A percentile compares a stretch with the other conserved stretches of the same genome.
phyloP scores from a whole-genome alignment of 2,329 filamentous ascomycete genomes.

The Leptographium procerum region DNA sequence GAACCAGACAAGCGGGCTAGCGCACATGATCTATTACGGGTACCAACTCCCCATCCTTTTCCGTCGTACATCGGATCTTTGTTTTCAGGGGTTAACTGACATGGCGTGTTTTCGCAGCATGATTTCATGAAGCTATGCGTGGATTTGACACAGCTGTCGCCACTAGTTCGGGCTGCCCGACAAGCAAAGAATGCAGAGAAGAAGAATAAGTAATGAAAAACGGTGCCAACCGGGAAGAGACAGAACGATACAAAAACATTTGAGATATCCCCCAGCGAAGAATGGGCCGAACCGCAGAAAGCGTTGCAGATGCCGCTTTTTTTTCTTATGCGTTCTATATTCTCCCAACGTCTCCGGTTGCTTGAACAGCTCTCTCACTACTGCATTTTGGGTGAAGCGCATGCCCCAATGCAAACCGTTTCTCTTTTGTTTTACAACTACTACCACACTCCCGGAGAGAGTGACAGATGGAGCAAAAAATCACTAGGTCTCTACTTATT shows the following conservation, averaged over 20 bases:
- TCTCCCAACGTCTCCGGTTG: not conserved
- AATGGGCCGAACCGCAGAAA: not conserved
- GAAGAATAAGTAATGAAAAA: conserved; percentile 44
- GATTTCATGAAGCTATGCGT: conserved; percentile 71
- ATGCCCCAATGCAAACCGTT: not conserved
- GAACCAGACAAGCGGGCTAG: conserved; percentile 95
- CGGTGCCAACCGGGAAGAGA: no score
- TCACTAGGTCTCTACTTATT: not conserved
- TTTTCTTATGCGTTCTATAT: not conserved
- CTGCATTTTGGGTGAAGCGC: not conserved
- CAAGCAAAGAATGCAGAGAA: conserved; percentile 80
- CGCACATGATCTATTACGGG: conserved; percentile 83
- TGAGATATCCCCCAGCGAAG: not conserved
- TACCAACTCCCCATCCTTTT: conserved; percentile 34
- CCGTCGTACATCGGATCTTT: not conserved
- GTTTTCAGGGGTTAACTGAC: conserved; percentile 6
- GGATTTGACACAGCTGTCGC: conserved; percentile 65
- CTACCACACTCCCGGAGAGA: not conserved
- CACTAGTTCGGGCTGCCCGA: conserved; percentile 75
- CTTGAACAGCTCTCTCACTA: not conserved
- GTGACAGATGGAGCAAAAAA: not conserved
- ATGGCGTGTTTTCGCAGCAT: conserved; percentile 40
- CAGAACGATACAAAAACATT: not conserved
- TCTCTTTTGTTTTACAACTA: not conserved
- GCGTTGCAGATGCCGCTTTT: not conserved